Percentiles rank a stretch among this genome's conserved stretches.
These are phyloP conservation scores for Lenzites betulinus DNA, from an alignment of 768 basidiomycete genomes.

Conservation along the genomic window DNA sequence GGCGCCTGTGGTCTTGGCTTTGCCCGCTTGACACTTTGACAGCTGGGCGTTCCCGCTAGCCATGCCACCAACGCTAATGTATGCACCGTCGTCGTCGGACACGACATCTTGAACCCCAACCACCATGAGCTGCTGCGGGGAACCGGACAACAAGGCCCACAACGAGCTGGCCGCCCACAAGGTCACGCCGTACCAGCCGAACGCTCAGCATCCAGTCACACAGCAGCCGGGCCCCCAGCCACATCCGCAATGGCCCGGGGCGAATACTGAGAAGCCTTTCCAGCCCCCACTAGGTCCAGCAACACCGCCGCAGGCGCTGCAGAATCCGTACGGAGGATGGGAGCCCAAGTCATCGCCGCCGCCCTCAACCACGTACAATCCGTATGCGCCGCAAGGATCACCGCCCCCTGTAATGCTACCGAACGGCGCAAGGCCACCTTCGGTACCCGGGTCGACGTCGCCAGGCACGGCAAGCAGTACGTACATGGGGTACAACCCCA, in stretches of 20 bases:
- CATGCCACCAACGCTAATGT: not conserved
- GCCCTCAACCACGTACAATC: slow-evolving; percentile 15
- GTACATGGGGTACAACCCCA: slow-evolving; percentile 5
- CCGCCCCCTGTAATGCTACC: slow-evolving; percentile 18
- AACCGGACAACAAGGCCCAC: slow-evolving; percentile 34
- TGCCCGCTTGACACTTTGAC: slow-evolving; percentile 1
- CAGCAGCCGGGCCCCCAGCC: slow-evolving; percentile 54
- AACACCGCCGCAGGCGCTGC: slow-evolving; percentile 44
- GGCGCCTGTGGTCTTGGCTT: not conserved
- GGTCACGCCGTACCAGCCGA: slow-evolving; percentile 20
- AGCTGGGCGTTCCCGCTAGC: not conserved
- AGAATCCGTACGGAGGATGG: slow-evolving; percentile 10
- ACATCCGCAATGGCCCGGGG: slow-evolving; percentile 33
- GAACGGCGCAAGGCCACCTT: slow-evolving; percentile 10
- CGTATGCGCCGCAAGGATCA: slow-evolving; percentile 18
- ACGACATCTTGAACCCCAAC: not conserved
- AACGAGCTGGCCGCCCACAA: slow-evolving; percentile 39
- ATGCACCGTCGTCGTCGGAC: slow-evolving; percentile 3
- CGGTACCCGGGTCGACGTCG: slow-evolving; percentile 3
- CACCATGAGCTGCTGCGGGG: slow-evolving; percentile 73
- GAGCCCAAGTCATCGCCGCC: slow-evolving; percentile 17
- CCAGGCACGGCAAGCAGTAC: slow-evolving; percentile 10
- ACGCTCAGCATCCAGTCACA: slow-evolving; percentile 34
- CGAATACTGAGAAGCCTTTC: slow-evolving; percentile 43
- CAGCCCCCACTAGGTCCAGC: slow-evolving; percentile 47